Conservation (phyloP, 1,284 basidiomycete species). For the Leccinum variabile region DNA sequence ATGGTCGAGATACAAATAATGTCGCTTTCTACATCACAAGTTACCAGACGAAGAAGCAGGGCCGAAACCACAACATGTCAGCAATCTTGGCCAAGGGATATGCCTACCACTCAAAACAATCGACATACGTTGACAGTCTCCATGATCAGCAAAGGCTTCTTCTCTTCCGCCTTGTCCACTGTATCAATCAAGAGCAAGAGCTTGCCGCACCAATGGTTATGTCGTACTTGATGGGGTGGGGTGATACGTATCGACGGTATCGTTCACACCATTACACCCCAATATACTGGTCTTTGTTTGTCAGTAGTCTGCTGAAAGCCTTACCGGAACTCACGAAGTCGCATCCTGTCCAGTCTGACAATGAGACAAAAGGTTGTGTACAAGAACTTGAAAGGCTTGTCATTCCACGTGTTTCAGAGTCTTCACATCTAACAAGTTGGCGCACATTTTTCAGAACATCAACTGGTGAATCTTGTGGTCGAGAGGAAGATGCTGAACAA, state of each 20-base stretch:
- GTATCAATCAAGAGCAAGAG: neutral
- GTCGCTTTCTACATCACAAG: constrained; percentile 31
- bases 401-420: neutral
- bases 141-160: neutral
- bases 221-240: constrained; percentile 4
- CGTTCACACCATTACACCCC: constrained; percentile 1
- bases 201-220: neutral
- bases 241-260: neutral
- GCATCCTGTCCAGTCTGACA: neutral
- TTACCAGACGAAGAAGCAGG: constrained; percentile 24
- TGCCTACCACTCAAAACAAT: neutral
- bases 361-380: neutral
- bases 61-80: constrained; percentile 3
- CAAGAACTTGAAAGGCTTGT: neutral
- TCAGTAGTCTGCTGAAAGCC: neutral
- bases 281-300: neutral
- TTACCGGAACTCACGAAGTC: neutral
- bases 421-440: neutral
- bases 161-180: neutral
- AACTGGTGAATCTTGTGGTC: neutral
- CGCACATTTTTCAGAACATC: neutral
- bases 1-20: neutral
- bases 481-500: too few species aligned
- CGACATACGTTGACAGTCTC: neutral
- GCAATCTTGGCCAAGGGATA: constrained; percentile 6